These are phyloP conservation scores for Phyllosticta ampelicida DNA, from an alignment of 2,329 filamentous ascomycete genomes.

Conservation along the genomic window DNA sequence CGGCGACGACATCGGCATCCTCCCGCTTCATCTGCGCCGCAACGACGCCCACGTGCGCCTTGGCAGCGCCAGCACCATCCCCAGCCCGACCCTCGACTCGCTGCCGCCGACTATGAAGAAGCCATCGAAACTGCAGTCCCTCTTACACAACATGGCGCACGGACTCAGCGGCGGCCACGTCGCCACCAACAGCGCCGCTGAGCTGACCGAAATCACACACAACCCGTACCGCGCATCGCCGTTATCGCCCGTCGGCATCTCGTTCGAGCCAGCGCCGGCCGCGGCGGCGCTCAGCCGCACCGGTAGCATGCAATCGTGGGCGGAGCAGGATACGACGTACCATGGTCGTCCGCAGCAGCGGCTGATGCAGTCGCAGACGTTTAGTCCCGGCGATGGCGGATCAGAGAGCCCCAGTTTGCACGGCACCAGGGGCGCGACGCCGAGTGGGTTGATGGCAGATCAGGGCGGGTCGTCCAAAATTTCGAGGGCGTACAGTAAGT, in stretches of 20 bases:
- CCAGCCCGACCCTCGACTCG: not conserved
- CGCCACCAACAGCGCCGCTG: not conserved
- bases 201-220: not conserved
- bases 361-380: not conserved
- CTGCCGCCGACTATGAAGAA: not conserved
- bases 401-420: not conserved
- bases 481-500: slow-evolving; percentile 4
- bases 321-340: not conserved
- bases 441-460: not conserved
- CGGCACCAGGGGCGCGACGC: not conserved
- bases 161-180: not conserved
- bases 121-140: not conserved
- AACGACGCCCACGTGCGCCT: not conserved
- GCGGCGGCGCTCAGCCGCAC: not conserved
- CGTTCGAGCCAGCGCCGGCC: not conserved
- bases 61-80: not conserved
- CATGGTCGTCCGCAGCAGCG: not conserved
- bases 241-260: not conserved
- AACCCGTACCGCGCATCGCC: not conserved
- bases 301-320: not conserved
- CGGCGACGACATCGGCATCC: not conserved
- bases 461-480: not conserved
- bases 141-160: not conserved
- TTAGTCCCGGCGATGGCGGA: not conserved
- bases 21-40: not conserved